A percentile compares a stretch with the other conserved stretches of the same genome.
These are phyloP conservation scores for Onygenales sp. DNA, from an alignment of 2,329 filamentous ascomycete species.

Conservation along the genomic window DNA sequence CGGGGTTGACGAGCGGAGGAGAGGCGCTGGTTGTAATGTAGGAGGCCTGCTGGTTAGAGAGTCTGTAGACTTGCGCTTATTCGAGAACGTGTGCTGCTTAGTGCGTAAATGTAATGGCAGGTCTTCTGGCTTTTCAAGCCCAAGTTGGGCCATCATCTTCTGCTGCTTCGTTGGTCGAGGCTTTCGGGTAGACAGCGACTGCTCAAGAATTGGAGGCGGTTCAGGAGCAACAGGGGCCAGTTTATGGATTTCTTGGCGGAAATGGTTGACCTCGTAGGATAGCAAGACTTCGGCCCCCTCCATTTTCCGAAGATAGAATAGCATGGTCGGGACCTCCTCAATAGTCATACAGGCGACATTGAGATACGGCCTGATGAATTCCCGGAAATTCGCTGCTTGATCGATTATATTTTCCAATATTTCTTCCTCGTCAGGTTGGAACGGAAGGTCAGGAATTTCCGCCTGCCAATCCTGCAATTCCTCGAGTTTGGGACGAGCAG, in stretches of 20 bases:
- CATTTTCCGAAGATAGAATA: slow-evolving; percentile 94
- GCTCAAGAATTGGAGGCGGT: slow-evolving; percentile 74
- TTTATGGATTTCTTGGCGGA: slow-evolving; percentile 89
- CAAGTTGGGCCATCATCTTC: slow-evolving; percentile 81
- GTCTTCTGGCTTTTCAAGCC: slow-evolving; percentile 83
- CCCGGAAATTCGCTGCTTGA: slow-evolving; percentile 73
- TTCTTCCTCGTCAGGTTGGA: slow-evolving; percentile 92
- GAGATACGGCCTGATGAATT: slow-evolving; percentile 70
- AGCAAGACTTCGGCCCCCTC: slow-evolving; percentile 93
- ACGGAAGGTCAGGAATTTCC: slow-evolving; percentile 70
- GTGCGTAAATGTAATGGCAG: slow-evolving; percentile 73
- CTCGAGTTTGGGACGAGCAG: slow-evolving; percentile 87
- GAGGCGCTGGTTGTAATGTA: slow-evolving; percentile 23
- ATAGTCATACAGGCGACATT: slow-evolving; percentile 70
- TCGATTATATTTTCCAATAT: slow-evolving; percentile 77
- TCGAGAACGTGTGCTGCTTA: slow-evolving; percentile 57
- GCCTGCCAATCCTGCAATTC: slow-evolving; percentile 76
- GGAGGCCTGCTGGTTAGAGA: slow-evolving; percentile 20
- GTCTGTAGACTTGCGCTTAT: slow-evolving; percentile 61
- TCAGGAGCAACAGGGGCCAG: slow-evolving; percentile 85
- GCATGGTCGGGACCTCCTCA: slow-evolving; percentile 78
- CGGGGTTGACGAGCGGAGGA: slow-evolving; percentile 17
- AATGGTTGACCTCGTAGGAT: slow-evolving; percentile 91
- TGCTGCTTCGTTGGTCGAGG: slow-evolving; percentile 94
- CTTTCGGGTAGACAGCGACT: slow-evolving; percentile 86